Evolutionary conservation across 257 asterid genomes (phyloP).

Genomic region (Ophiorrhiza pumila): DNA sequence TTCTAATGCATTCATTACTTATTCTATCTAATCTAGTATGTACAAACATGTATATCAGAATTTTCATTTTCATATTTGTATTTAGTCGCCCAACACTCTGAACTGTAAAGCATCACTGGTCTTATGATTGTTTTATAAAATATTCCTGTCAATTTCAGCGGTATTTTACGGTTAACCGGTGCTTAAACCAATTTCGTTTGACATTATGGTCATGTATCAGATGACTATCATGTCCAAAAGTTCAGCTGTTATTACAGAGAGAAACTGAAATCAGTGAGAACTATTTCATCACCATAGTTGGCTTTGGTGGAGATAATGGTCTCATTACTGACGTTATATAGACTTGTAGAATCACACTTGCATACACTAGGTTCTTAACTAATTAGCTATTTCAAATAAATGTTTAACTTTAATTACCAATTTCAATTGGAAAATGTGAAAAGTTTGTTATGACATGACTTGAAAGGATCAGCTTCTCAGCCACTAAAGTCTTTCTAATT

Average conservation of each 20-base stretch:
- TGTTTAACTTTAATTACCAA: background rate
- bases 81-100: too few relatives aligned
- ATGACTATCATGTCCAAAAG: background rate
- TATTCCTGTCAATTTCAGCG: too few relatives aligned
- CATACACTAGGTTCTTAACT: background rate
- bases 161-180: too few relatives aligned
- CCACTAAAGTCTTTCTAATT: background rate
- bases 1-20: too few relatives aligned
- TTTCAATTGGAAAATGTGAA: background rate
- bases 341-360: background rate
- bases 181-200: background rate
- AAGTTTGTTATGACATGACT: background rate
- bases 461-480: background rate
- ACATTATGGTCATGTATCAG: background rate
- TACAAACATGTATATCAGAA: too few relatives aligned
- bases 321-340: background rate
- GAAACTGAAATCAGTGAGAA: background rate
- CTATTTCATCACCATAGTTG: background rate
- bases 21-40: too few relatives aligned
- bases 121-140: too few relatives aligned
- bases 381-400: too few relatives aligned
- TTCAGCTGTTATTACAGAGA: background rate
- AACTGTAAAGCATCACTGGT: too few relatives aligned
- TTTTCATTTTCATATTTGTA: too few relatives aligned
- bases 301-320: background rate